Percentiles rank a stretch among this genome's conserved stretches.
phyloP scores from a whole-genome alignment of 2,329 filamentous ascomycete genomes.

The Hymenoscyphus repandus region DNA sequence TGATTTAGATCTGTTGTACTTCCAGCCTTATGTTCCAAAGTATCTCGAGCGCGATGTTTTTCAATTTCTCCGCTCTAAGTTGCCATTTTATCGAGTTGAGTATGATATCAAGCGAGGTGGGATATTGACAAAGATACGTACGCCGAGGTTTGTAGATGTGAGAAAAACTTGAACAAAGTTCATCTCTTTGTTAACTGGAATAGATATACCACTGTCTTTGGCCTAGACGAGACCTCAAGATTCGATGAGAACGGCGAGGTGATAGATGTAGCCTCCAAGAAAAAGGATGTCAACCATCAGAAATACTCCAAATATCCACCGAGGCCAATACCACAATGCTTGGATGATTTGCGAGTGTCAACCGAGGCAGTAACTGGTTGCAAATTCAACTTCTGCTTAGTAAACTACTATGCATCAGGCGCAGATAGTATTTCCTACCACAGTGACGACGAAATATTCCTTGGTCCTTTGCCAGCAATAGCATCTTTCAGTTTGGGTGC shows the following conservation, averaged over 20 bases:
- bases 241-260: conserved; percentile 45
- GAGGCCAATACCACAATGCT: conserved; percentile 65
- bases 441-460: conserved; percentile 74
- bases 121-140: conserved; percentile 55
- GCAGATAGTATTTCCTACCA: conserved; percentile 75
- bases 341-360: conserved; percentile 56
- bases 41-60: conserved; percentile 56
- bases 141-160: conserved; percentile 38
- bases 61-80: conserved; percentile 61
- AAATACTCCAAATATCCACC: conserved; percentile 52
- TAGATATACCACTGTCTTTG: conserved; percentile 56
- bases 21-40: conserved; percentile 63
- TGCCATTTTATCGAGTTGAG: conserved; percentile 72
- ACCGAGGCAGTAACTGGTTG: conserved; percentile 63
- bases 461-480: conserved; percentile 64
- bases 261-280: conserved; percentile 39
- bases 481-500: conserved; percentile 71
- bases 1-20: conserved; percentile 70
- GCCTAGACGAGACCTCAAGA: conserved; percentile 54
- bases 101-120: conserved; percentile 66
- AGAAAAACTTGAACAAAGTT: background rate
- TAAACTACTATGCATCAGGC: conserved; percentile 79
- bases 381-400: conserved; percentile 71
- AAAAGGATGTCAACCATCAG: conserved; percentile 44
- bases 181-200: conserved; percentile 39